Evolutionary conservation across 2,329 filamentous ascomycete genomes (phyloP).

Genomic region (Biscogniauxia mediterranea): DNA sequence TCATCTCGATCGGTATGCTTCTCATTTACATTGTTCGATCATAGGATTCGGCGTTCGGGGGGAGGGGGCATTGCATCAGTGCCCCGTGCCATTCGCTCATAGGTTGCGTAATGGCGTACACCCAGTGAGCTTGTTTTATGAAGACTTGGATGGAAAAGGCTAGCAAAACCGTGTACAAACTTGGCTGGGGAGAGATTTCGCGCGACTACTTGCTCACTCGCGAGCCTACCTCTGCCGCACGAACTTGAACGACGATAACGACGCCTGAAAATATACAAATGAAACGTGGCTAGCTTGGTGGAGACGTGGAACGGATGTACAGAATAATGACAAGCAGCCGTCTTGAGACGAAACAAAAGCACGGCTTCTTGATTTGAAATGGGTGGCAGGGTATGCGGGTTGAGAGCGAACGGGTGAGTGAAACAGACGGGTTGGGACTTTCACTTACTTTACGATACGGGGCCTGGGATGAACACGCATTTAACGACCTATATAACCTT

Average conservation of each 20-base stretch:
- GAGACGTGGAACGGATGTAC: background rate
- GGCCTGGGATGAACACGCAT: background rate
- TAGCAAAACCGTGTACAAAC: background rate
- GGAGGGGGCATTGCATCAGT: constrained; percentile 10
- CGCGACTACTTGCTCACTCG: background rate
- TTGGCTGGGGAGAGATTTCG: background rate
- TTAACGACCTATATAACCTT: background rate
- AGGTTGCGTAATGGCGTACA: constrained; percentile 12
- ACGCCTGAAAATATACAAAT: background rate
- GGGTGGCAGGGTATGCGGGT: background rate
- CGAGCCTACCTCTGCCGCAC: background rate
- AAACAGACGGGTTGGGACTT: background rate
- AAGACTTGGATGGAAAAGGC: constrained; percentile 13
- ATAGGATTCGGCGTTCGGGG: constrained; percentile 15
- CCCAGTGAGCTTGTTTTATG: constrained; percentile 4
- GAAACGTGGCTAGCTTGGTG: background rate
- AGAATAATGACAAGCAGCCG: background rate
- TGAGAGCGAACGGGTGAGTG: background rate
- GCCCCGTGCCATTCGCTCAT: constrained; percentile 19
- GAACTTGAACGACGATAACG: background rate
- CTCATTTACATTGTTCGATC: background rate
- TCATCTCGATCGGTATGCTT: constrained; percentile 2
- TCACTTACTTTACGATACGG: background rate
- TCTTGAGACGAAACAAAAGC: background rate
- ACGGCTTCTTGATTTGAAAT: too few species aligned